Evolutionary conservation across 768 basidiomycete genomes (phyloP), one percentile per base, ranked within the genome.

Genomic region (Tulasnella sp.): DNA sequence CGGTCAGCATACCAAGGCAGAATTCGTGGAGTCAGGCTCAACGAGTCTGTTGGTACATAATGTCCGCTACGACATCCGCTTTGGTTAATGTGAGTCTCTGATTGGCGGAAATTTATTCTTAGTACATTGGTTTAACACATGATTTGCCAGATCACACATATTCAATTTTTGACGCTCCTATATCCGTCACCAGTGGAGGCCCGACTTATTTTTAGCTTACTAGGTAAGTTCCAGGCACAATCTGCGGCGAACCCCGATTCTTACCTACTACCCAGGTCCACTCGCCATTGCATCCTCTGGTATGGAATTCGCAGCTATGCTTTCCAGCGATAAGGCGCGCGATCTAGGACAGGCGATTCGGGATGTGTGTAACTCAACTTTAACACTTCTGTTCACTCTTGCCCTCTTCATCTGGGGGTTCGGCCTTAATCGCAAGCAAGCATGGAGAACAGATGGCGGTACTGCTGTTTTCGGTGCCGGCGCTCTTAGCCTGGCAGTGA

Each of bases 381-480:
- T 98, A n/a, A 86, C 92, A 34, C 75, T 99, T 48, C 79, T 99
- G 50, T 99, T 96, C 69, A 91, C 91, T 10, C 66, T 76, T 29
- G 78, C 86, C 3, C 81, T 99, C 53, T 71, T 89, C 62, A 78
- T 95, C 54, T 99, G 95, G 95, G 95, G 95, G 29, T 72, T 86
- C 55, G 67, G 87, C 52, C 76, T 98, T 57, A 96, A 98, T 62
- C 78, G 90, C 20, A 73, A 77, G 40, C 78, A 87, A 46, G 95
- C 95, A 2, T 99, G 95, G 95, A 77, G 93, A 31, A 86, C 83
- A 0, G 93, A 98, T 59, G 95, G 95, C 12, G 92, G 93, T 7
- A 98, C 95, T 0, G 91, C 91, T 0, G 84, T 80, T 0, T 99
- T 99, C 59, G 95, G 95, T 15, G 75, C 72, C 15, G 86, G 83